Evolutionary conservation across 2,329 filamentous ascomycete genomes (phyloP).

Genomic region (Niveomyces coronatus): DNA sequence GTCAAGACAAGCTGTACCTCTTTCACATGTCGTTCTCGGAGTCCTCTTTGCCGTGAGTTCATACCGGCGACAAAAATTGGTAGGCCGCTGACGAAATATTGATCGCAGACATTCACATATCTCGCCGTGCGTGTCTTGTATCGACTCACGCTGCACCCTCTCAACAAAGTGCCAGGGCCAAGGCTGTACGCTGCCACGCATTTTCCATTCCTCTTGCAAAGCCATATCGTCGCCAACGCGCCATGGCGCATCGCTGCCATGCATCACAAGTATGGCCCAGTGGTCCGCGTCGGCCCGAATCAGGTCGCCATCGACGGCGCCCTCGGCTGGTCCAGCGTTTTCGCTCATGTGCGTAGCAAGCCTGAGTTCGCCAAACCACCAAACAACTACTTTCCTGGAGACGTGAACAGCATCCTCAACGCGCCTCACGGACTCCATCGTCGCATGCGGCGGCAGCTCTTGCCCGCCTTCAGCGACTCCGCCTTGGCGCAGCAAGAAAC

Average conservation of each 20-base stretch:
- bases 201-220: slow-evolving; percentile 13
- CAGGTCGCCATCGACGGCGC: slow-evolving; percentile 25
- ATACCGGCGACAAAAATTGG: too few species aligned
- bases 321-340: slow-evolving; percentile 25
- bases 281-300: slow-evolving; percentile 32
- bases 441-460: slow-evolving; percentile 16
- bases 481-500: slow-evolving; percentile 22
- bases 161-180: slow-evolving; percentile 21
- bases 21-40: too few species aligned
- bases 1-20: too few species aligned
- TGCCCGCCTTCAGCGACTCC: slow-evolving; percentile 21
- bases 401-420: slow-evolving; percentile 12
- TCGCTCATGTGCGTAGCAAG: slow-evolving; percentile 15
- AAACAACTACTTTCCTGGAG: slow-evolving; percentile 5
- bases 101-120: too few species aligned
- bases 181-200: slow-evolving; percentile 14
- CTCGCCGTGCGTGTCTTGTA: too few species aligned
- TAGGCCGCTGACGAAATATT: too few species aligned
- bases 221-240: slow-evolving; percentile 12
- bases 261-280: slow-evolving; percentile 21
- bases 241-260: slow-evolving; percentile 13
- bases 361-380: slow-evolving; percentile 11
- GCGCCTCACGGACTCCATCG: slow-evolving; percentile 13
- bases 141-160: slow-evolving; percentile 15
- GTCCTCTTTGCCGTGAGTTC: too few species aligned